A percentile compares a stretch with the other conserved stretches of the same genome.
These are phyloP conservation scores for Circinella umbellata DNA, from an alignment of 371 early-diverging fungal genomes.

Conservation along the genomic window DNA sequence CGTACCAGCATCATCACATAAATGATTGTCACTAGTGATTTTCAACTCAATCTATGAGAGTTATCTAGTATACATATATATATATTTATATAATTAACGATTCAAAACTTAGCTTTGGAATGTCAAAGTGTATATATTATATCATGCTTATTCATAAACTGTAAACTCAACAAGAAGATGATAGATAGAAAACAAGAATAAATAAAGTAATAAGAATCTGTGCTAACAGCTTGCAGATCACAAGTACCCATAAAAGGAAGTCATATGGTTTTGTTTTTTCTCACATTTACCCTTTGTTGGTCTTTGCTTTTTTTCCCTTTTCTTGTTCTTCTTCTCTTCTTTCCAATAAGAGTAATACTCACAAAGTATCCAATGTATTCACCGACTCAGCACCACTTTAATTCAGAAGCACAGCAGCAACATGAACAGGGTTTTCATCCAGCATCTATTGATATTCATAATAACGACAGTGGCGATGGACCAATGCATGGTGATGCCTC, in stretches of 20 bases:
- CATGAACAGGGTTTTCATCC: conserved; percentile 21
- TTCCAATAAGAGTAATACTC: background rate
- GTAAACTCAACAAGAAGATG: too few relatives aligned
- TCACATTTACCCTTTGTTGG: background rate
- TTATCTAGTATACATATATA: too few relatives aligned
- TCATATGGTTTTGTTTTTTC: background rate
- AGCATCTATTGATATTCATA: too few relatives aligned
- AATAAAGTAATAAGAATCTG: background rate
- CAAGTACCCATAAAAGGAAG: background rate
- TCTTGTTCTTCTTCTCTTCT: background rate
- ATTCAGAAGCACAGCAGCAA: conserved; percentile 16
- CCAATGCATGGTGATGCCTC: conserved; percentile 27
- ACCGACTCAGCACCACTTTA: conserved; percentile 40
- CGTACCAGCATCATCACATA: too few relatives aligned
- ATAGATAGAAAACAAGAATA: too few relatives aligned
- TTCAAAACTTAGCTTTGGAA: too few relatives aligned
- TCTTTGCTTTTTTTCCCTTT: background rate
- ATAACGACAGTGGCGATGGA: background rate
- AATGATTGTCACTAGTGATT: too few relatives aligned
- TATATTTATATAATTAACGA: too few relatives aligned
- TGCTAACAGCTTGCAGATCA: conserved; percentile 1
- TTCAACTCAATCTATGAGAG: too few relatives aligned
- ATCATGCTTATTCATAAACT: too few relatives aligned
- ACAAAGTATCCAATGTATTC: conserved; percentile 30
- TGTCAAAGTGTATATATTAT: too few relatives aligned